phyloP scores from a whole-genome alignment of 768 basidiomycete species.

The Lyophyllum decastes region DNA sequence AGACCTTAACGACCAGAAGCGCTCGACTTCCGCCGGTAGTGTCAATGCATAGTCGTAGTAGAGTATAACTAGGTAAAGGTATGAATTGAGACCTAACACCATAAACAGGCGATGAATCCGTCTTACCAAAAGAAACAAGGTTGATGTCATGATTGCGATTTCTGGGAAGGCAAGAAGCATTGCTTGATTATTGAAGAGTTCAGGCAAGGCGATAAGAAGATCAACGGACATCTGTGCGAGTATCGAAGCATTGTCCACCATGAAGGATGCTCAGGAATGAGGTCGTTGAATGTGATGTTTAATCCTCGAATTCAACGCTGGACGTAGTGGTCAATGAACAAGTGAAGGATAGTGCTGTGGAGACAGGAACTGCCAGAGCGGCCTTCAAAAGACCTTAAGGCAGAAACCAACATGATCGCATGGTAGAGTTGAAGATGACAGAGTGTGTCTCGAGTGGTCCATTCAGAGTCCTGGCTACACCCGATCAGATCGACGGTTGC shows the following conservation, averaged over 20 bases:
- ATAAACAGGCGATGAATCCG: neutral
- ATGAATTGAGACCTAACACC: neutral
- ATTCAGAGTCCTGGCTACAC: neutral
- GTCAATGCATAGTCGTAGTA: constrained; percentile 56
- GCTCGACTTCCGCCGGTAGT: constrained; percentile 39
- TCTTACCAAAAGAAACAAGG: constrained; percentile 18
- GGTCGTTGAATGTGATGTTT: neutral
- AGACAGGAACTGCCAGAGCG: neutral
- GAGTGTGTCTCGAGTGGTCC: neutral
- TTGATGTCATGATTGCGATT: constrained; percentile 9
- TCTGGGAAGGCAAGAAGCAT: neutral
- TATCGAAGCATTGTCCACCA: constrained; percentile 11
- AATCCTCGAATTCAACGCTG: neutral
- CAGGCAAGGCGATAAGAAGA: neutral
- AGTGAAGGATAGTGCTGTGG: neutral
- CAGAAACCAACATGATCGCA: neutral
- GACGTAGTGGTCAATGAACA: neutral
- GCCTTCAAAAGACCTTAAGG: too few relatives aligned
- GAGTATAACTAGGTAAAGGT: constrained; percentile 30
- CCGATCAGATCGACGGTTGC: constrained; percentile 5
- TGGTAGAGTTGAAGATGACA: neutral
- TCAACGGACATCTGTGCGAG: constrained; percentile 16
- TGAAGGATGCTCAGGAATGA: neutral
- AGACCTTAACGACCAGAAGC: constrained; percentile 40
- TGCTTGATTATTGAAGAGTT: neutral